phyloP scores from a whole-genome alignment of 2,329 filamentous ascomycete species.

The Cercospora zeina region DNA sequence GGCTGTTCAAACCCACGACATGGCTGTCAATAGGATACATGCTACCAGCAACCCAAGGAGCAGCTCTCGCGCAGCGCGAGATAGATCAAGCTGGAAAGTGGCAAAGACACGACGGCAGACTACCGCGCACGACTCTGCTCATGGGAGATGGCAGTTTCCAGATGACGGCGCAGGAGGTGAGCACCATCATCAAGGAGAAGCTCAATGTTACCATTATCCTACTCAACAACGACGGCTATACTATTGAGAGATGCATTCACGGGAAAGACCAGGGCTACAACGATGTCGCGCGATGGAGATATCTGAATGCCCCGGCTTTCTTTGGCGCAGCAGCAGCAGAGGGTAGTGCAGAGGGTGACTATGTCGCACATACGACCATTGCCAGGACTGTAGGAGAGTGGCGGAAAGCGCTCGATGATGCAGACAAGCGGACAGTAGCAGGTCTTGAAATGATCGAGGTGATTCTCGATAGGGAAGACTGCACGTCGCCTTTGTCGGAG shows the following conservation, averaged over 20 bases:
- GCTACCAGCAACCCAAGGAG: conserved; percentile 64
- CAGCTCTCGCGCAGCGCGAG: conserved; percentile 75
- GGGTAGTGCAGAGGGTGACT: conserved; percentile 4
- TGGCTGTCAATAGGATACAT: conserved; percentile 69
- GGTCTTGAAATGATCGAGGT: conserved; percentile 21
- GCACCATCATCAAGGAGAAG: conserved; percentile 57
- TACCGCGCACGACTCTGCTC: conserved; percentile 53
- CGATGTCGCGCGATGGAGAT: conserved; percentile 23
- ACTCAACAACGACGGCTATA: conserved; percentile 52
- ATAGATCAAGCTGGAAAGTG: conserved; percentile 32
- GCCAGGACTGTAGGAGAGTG: conserved; percentile 17
- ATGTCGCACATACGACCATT: conserved; percentile 9
- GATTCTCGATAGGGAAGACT: conserved; percentile 20
- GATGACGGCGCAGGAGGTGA: conserved; percentile 63
- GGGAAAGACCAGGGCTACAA: conserved; percentile 40
- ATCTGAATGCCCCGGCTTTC: conserved; percentile 19
- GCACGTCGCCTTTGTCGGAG: conserved; percentile 17
- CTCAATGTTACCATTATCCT: conserved; percentile 45
- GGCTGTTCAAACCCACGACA: conserved; percentile 75
- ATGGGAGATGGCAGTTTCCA: conserved; percentile 43
- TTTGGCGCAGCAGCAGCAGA: conserved; percentile 18
- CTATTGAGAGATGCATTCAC: conserved; percentile 51
- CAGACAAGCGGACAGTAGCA: conserved; percentile 9
- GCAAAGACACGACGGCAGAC: conserved; percentile 15
- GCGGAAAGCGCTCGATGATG: conserved; percentile 11